Base-by-base conservation (phyloP, 1,139 yeast genomes). In the Geotrichum europaeum region DNA sequence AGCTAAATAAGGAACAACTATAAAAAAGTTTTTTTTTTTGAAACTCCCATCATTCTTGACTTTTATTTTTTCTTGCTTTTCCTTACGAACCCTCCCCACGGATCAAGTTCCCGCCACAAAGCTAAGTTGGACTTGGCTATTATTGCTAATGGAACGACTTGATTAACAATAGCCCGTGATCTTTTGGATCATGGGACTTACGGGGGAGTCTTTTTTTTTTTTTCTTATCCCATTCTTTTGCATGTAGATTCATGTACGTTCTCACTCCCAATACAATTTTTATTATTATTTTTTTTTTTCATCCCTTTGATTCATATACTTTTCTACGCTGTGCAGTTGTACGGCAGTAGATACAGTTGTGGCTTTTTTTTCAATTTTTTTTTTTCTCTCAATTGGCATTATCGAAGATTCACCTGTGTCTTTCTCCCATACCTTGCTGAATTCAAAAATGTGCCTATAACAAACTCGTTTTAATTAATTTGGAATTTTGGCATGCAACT, bases 381-480 rank as follows among this genome's bases (percentile, higher is more conserved):
- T 40, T 22, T 53, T 36, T 53, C 36, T 40, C 12, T 18, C 10
- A 3, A 22, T n/a, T 45, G 43, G 60, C 53, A 51, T 52, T 57
- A 57, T 57, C 60, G 60, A 57, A 57, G 60, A 57, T 57, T 57
- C 51, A 57, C 49, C 56, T 52, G 55, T 22, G 47, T 40, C 9
- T 34, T 43, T 34, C 7, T 57, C 53, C 53, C 43, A 24, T 52
- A 50, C 49, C 25, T 22, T 57, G 60, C 43, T 57, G 60, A 57
- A 57, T 57, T 57, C 60, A 57, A 57, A 57, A 52, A 53, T 57
- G 53, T n/a, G 60, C 60, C 60, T 52, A 57, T 20, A 57, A 15
- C 47, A 53, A 56, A 20, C 20, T 43, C 36, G 15, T 32, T 25
- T 32, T 34, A 18, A 34, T 51, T 18, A 50, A 36, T 49, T 13